Evolutionary conservation across 208 protist species (phyloP).

Genomic region (Leishmania major): DNA sequence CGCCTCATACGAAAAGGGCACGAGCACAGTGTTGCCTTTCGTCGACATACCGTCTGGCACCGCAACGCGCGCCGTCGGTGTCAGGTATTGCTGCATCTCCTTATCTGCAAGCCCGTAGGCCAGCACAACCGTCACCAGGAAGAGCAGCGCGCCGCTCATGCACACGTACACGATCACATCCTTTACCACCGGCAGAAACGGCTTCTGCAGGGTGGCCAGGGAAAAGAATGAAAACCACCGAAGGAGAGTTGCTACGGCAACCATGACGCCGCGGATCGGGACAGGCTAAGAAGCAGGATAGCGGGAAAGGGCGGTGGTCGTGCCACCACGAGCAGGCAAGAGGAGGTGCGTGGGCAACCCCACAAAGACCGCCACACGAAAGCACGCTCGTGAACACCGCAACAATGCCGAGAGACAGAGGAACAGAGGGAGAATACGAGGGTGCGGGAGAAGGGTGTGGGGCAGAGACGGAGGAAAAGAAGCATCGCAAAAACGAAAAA

Average conservation of each 20-base stretch:
- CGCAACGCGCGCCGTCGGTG: slow-evolving; percentile 4
- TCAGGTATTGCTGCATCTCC: slow-evolving; percentile 28
- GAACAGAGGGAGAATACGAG: background rate
- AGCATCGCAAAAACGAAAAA: background rate
- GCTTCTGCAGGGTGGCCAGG: slow-evolving; percentile 13
- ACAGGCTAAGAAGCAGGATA: background rate
- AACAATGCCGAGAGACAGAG: background rate
- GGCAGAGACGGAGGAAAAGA: background rate
- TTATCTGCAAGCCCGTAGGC: slow-evolving; percentile 16
- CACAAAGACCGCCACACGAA: background rate
- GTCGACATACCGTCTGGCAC: slow-evolving; percentile 4
- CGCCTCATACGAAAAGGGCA: slow-evolving; percentile 29
- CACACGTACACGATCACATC: slow-evolving; percentile 21
- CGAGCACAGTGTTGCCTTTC: slow-evolving; percentile 7
- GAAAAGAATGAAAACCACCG: slow-evolving; percentile 29
- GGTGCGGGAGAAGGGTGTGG: background rate
- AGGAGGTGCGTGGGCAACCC: background rate
- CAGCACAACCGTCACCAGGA: slow-evolving; percentile 23
- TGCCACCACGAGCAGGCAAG: background rate
- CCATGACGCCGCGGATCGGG: slow-evolving; percentile 1
- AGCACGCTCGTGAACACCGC: background rate
- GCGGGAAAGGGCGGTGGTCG: background rate
- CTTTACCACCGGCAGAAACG: slow-evolving; percentile 17
- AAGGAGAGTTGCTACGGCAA: slow-evolving; percentile 1
- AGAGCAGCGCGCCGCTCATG: slow-evolving; percentile 27